Evolutionary conservation across 2,329 filamentous ascomycete genomes (phyloP), one percentile per base, ranked within the genome.

Genomic region (Cadophora gregata): DNA sequence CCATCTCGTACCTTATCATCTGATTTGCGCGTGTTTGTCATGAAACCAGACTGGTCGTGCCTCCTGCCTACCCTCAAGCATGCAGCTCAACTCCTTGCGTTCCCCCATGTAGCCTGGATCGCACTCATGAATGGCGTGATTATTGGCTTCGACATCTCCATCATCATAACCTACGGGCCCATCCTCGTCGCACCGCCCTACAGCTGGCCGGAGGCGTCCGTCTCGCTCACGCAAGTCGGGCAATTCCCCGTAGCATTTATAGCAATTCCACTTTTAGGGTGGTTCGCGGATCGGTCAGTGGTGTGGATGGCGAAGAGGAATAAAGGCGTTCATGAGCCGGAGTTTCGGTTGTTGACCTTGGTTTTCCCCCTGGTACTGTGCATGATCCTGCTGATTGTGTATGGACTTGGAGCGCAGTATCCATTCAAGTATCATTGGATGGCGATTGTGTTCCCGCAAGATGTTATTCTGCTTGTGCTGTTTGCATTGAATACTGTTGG

Each of bases 191-290:
- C 50, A 1, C 50, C 50, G n/a, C 50, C 50, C 25, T 31, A 53
- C 50, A 53, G 31, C 14, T 53, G 50, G 50, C 50, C 50, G 1
- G 50, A 53, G 14, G 31, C 50, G 12, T 53, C 50, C 25, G 50
- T 53, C 25, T 53, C 50, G 10, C 50, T 53, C 14, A 53, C 50
- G 3, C 50, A 53, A 31, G 25, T 53, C 25, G 50, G 50, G 4
- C 50, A 53, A n/a, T 53, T 53, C 27, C 50, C 50, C 50, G 50
- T 53, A 7, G 50, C 50, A 2, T 53, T 53, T 12, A 27, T 53
- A 16, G 50, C 50, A 4, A 31, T 53, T 8, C 50, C 50, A 5
- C 25, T 53, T 10, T 16, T 53, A 6, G 50, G 50, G 5, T 53
- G 50, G 50, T 53, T 53, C 50, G 14, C 50, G 10, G 50, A 53